Base-by-base conservation (phyloP, 371 early-diverging fungal species). In the Zopfochytrium polystomum region DNA sequence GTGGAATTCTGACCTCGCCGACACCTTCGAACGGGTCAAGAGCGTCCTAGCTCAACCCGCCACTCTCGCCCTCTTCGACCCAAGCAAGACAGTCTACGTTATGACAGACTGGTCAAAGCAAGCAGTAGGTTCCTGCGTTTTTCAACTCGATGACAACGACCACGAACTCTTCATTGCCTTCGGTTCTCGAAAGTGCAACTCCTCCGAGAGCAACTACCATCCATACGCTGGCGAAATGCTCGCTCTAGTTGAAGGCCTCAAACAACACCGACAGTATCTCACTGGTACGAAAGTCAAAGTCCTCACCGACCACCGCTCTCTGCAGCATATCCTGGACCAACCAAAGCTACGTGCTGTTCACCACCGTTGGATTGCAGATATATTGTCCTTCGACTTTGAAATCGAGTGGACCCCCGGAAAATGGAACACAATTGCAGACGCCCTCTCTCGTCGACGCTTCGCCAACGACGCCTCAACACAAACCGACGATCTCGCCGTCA, bases 341-440 rank as follows among this genome's bases (percentile, higher is more conserved):
- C 58, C 58, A 3, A 46, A 48, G 35, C 58, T 58, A 29, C n/a
- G 49, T 11, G 49, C 58, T 6, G 58, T 58, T 13, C 58, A 58
- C 26, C 58, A 58, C 49, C 49, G 58, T 3, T 48, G 58, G 58
- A 4, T 58, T 9, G 58, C 58, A n/a, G 49, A 58, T 49, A 4
- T 58, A 3, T 38, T 58, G 20, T 7, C 45, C 22, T 56, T 38
- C 32, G 56, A 56, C 46, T 57, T 57, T 25, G 5, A 45, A 25
- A 57, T 58, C 29, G 33, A 48, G 50, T 58, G 58, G 58, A 31
- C 47, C 29, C 58, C 34, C 2, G 58, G 58, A 4, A 27, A n/a
- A n/a, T n/a, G n/a, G n/a, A n/a, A n/a, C n/a, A n/a, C n/a, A n/a
- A n/a, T n/a, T n/a, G n/a, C n/a, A 13, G 22, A 38, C 52, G 60